Base-by-base conservation (phyloP, 192 early-diverging fungal species). In the Coemansia sp. region DNA sequence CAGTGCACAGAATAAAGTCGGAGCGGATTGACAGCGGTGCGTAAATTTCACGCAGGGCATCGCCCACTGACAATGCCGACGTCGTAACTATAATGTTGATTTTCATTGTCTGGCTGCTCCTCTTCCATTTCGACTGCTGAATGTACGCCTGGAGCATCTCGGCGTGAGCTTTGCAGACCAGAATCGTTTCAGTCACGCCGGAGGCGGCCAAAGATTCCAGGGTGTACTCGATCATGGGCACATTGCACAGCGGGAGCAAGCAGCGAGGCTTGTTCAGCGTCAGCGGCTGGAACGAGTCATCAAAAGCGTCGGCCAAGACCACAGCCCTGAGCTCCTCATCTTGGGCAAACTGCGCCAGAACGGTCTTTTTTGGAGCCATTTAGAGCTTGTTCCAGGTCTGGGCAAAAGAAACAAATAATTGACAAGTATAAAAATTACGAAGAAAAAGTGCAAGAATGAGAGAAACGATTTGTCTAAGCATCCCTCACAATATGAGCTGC, bases 171-270 rank as follows among this genome's bases (percentile, higher is more conserved):
- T 85, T 84, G 75, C 91, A 92, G 34, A 96, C 79, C 47, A 99
- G 62, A 56, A 88, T 88, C 15, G 94, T 81, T 59, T 95, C 90
- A 49, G 88, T 77, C 1, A 97, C 90, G 23, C 88, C 89, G 6
- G 91, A 86, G 4, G 85, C 75, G 5, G 93, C 93, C 19, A 99
- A 79, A 43, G 92, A 83, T 66, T 99, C 97, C 34, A 99, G 81
- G 0, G 94, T 93, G 65, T 99, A 97, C 64, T 97, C 92, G 58
- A 99, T 88, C 56, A 99, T 75, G 0, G 97, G 97, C 22, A 94
- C 88, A 68, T 99, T 99, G 76, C 87, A 90, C 19, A 99, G 81
- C 14, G 92, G 93, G 46, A 97, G 72, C 62, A 99, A 77, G 62
- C 93, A 94, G 85, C 91, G 79, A 23, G 97, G 94, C 40, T 70